A percentile compares a stretch with the other conserved stretches of the same genome.
These are phyloP conservation scores for Sclerotiophoma versabilis DNA, from an alignment of 2,329 filamentous ascomycete species.

Conservation along the genomic window DNA sequence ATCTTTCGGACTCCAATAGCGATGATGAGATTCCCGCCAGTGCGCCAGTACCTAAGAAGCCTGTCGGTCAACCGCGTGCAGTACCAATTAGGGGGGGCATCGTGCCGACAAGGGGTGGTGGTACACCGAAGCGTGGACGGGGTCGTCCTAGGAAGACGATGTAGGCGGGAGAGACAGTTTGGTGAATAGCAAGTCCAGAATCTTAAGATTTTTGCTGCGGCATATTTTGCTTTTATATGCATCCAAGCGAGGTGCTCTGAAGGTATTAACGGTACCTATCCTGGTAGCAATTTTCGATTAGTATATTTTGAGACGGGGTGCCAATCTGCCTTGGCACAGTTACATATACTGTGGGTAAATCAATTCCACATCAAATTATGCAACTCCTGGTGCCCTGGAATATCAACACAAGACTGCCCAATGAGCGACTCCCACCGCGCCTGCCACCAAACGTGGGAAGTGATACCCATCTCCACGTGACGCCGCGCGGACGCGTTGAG, in stretches of 20 bases:
- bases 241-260: constrained; percentile 1
- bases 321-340: not conserved
- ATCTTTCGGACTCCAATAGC: constrained; percentile 38
- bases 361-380: not conserved
- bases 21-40: constrained; percentile 46
- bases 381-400: not conserved
- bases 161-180: not conserved
- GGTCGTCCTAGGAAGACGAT: constrained; percentile 36
- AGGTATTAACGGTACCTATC: not conserved
- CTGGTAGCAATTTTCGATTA: not conserved
- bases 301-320: not conserved
- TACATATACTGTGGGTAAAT: not conserved
- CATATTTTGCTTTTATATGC: not conserved
- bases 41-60: constrained; percentile 29
- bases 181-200: no score
- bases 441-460: no score
- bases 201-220: not conserved
- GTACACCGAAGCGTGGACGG: constrained; percentile 30
- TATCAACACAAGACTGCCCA: no score
- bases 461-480: no score
- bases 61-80: constrained; percentile 27
- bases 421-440: no score
- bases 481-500: not conserved
- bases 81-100: constrained; percentile 23
- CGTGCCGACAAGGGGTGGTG: constrained; percentile 31